These are phyloP conservation scores for Pythium insidiosum DNA, from an alignment of 352 stramenopile genomes.

Conservation along the genomic window DNA sequence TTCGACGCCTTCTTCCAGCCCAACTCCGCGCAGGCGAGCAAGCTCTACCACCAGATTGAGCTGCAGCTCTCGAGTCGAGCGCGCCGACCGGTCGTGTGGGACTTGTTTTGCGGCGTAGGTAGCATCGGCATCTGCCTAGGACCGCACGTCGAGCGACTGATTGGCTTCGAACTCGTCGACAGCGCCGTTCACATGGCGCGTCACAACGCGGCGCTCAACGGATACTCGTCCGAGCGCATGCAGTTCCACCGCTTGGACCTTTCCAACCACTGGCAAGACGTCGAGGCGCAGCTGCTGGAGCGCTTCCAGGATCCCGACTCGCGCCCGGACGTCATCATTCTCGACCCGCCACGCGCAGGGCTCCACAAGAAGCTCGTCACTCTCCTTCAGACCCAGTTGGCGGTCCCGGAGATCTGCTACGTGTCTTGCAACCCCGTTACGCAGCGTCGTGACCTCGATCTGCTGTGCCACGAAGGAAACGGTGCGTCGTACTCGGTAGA, in stretches of 20 bases:
- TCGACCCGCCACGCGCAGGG: constrained; percentile 63
- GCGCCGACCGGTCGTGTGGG: constrained; percentile 44
- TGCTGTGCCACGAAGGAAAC: constrained; percentile 17
- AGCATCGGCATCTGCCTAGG: constrained; percentile 77
- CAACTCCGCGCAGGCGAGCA: constrained; percentile 47
- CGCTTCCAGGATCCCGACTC: constrained; percentile 4
- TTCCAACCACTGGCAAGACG: constrained; percentile 37
- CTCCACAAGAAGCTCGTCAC: constrained; percentile 61
- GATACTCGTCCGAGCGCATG: constrained; percentile 40
- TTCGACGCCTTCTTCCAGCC: constrained; percentile 79
- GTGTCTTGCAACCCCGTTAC: constrained; percentile 72
- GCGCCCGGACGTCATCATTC: constrained; percentile 54
- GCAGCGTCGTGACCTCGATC: constrained; percentile 47
- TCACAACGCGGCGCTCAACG: constrained; percentile 50
- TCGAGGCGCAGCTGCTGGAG: constrained; percentile 20
- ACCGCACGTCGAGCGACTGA: constrained; percentile 23
- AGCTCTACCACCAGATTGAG: constrained; percentile 51
- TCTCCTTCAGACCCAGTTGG: constrained; percentile 37
- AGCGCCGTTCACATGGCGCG: constrained; percentile 43
- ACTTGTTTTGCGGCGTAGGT: constrained; percentile 74
- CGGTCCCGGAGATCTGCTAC: constrained; percentile 50
- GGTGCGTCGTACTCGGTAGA: constrained; percentile 52
- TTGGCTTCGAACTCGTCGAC: constrained; percentile 67
- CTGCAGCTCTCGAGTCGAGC: constrained; percentile 15
- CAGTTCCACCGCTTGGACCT: constrained; percentile 60